phyloP scores from a whole-genome alignment of 768 basidiomycete species.

The Hortiboletus campestris region DNA sequence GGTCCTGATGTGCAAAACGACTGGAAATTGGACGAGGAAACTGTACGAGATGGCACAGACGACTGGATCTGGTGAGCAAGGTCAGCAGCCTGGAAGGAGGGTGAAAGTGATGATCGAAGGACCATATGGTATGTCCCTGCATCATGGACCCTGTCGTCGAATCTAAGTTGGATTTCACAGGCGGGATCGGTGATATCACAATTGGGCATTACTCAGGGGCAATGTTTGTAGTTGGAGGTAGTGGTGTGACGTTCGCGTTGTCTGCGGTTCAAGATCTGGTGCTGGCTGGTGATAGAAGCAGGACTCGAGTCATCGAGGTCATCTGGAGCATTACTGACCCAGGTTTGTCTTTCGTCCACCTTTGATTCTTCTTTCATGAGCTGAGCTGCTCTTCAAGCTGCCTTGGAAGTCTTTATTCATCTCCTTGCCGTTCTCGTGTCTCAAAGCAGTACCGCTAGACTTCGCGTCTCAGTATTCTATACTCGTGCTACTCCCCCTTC shows the following conservation, averaged over 20 bases:
- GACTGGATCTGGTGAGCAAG: slow-evolving; percentile 26
- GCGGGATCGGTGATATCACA: slow-evolving; percentile 59
- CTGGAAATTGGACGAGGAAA: slow-evolving; percentile 61
- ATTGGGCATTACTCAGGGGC: slow-evolving; percentile 65
- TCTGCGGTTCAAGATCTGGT: slow-evolving; percentile 65
- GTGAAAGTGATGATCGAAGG: slow-evolving; percentile 51
- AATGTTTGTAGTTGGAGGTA: slow-evolving; percentile 70
- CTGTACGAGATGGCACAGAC: slow-evolving; percentile 51
- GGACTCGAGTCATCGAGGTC: slow-evolving; percentile 59
- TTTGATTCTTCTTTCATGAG: background rate
- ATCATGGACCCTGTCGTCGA: background rate
- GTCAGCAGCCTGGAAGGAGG: slow-evolving; percentile 12
- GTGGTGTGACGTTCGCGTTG: slow-evolving; percentile 72
- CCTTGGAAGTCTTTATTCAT: slow-evolving; percentile 46
- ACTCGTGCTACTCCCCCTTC: slow-evolving; percentile 40
- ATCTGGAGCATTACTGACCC: slow-evolving; percentile 64
- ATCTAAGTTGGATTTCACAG: slow-evolving; percentile 25
- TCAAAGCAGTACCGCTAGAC: slow-evolving; percentile 38
- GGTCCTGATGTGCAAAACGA: slow-evolving; percentile 63
- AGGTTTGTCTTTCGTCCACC: slow-evolving; percentile 30
- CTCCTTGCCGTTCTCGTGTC: slow-evolving; percentile 45
- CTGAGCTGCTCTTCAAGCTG: slow-evolving; percentile 32
- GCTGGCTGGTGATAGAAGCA: slow-evolving; percentile 41
- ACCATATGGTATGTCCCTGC: slow-evolving; percentile 43
- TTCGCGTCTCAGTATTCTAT: slow-evolving; percentile 56